These are phyloP conservation scores for Xylaria sp. DNA, from an alignment of 2,329 filamentous ascomycete species.

Conservation along the genomic window DNA sequence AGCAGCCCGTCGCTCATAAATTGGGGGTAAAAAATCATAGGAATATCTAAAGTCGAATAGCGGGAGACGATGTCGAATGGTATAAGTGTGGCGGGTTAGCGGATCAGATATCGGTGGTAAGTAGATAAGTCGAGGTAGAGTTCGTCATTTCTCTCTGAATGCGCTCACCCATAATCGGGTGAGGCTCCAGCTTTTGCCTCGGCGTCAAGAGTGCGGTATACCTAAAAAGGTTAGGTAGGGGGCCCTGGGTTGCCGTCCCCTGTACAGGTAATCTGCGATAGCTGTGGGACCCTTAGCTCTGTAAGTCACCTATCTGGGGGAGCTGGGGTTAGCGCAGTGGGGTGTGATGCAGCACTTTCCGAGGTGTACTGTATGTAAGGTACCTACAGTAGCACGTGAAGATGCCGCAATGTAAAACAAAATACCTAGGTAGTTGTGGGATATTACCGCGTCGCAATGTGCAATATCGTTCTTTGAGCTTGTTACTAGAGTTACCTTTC, in stretches of 20 bases:
- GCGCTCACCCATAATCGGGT: slow-evolving; percentile 10
- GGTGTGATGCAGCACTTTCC: slow-evolving; percentile 5
- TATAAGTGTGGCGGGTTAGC: slow-evolving; percentile 7
- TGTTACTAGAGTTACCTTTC: not conserved
- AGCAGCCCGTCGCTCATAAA: not conserved
- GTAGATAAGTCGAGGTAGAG: not conserved
- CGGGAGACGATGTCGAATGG: not conserved
- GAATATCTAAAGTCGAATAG: not conserved
- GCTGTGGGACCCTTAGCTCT: slow-evolving; percentile 13
- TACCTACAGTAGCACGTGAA: slow-evolving; percentile 19
- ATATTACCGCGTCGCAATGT: too few relatives aligned
- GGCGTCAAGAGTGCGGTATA: slow-evolving; percentile 13
- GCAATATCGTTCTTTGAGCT: too few relatives aligned
- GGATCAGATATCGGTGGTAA: not conserved
- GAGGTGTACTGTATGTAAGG: not conserved
- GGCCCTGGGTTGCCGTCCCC: not conserved
- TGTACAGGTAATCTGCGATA: not conserved
- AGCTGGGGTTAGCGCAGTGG: slow-evolving; percentile 19
- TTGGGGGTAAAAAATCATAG: not conserved
- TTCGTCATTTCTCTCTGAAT: slow-evolving; percentile 15
- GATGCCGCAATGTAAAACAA: not conserved
- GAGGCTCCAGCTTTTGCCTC: slow-evolving; percentile 31
- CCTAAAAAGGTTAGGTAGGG: not conserved
- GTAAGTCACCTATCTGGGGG: not conserved
- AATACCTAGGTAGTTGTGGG: too few relatives aligned